Evolutionary conservation across 495 filamentous ascomycete genomes (phyloP), one percentile per base, ranked within the genome.

Genomic region (Hypoxylon intermedium): DNA sequence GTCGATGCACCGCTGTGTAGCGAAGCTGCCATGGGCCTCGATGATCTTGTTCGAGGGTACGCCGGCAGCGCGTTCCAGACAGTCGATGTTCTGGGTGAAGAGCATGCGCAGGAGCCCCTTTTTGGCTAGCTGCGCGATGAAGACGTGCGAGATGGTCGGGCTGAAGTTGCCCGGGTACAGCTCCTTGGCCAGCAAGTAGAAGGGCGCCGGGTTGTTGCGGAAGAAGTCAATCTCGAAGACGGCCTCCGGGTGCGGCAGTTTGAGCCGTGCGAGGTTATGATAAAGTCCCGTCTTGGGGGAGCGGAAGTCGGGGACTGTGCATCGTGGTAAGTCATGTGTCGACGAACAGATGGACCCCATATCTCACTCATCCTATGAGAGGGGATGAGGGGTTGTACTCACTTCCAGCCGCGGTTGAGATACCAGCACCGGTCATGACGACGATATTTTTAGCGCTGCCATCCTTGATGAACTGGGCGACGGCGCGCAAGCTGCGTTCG

Each of bases 51-150:
- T 85, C 0, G 77, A 79, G 0, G 92, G 90, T 12, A 98, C 83
- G 37, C 94, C 94, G 6, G 94, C 95, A 63, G 85, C 81, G 26
- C 93, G 85, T 74, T 98, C 94, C 18, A 98, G 82, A 66, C 89
- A 92, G 76, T 98, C 94, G 66, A 98, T 97, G 71, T 98, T 98
- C 72, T 98, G 94, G 4, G 95, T 96, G 75, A 97, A 98, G 34
- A 92, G 82, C 76, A 91, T 93, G 62, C 89, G 75, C 11, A 98
- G 77, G 24, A 92, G 76, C 4, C 85, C 84, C 75, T 93, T 94
- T 40, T 89, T 77, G 26, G 90, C 81, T 11, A 97, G 83, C 24
- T 72, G 64, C 7, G 83, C 82, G 55, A 97, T 85, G 67, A 97
- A 96, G 3, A 80, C 82, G 71, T 96, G 91, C 2, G 70, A 69